These are phyloP conservation scores for Pneumocystis murina DNA, from an alignment of 1,139 yeast species.

Conservation along the genomic window DNA sequence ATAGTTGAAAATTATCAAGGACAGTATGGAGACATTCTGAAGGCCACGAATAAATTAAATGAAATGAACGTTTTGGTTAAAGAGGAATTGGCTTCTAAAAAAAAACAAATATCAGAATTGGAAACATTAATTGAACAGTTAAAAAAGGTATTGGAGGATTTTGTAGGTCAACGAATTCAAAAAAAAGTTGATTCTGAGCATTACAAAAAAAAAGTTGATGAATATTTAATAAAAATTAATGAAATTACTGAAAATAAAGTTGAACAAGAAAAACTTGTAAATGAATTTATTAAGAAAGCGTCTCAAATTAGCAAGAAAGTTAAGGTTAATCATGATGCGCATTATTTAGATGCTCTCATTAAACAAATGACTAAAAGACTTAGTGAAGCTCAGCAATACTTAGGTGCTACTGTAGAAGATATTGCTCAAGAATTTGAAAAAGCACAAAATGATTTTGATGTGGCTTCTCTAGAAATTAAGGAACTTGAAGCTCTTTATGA, in stretches of 20 bases:
- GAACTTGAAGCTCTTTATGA: conserved; percentile 9
- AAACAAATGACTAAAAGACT: conserved; percentile 6
- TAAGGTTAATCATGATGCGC: not conserved
- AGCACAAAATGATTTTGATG: conserved; percentile 1
- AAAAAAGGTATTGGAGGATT: conserved; percentile 1
- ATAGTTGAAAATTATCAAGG: conserved; percentile 4
- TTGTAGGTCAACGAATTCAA: not conserved
- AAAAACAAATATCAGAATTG: not conserved
- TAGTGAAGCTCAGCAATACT: conserved; percentile 2
- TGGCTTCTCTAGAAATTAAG: conserved; percentile 8
- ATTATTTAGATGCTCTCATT: conserved; percentile 1
- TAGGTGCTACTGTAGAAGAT: conserved; percentile 12
- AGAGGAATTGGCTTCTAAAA: not conserved
- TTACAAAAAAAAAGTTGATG: conserved; percentile 3
- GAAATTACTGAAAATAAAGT: conserved; percentile 8
- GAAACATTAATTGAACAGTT: conserved; percentile 7
- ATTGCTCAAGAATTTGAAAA: conserved; percentile 1
- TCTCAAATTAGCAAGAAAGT: not conserved
- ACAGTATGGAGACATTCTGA: conserved; percentile 2
- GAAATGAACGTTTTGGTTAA: not conserved
- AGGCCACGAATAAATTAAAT: not conserved
- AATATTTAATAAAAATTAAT: conserved; percentile 1
- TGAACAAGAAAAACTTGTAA: conserved; percentile 1
- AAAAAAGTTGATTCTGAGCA: conserved; percentile 3
- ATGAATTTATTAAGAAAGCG: not conserved